Percentiles rank a stretch among this genome's conserved stretches.
These are phyloP conservation scores for Sisymbrium irio DNA, from an alignment of 345 rosid species.

Conservation along the genomic window DNA sequence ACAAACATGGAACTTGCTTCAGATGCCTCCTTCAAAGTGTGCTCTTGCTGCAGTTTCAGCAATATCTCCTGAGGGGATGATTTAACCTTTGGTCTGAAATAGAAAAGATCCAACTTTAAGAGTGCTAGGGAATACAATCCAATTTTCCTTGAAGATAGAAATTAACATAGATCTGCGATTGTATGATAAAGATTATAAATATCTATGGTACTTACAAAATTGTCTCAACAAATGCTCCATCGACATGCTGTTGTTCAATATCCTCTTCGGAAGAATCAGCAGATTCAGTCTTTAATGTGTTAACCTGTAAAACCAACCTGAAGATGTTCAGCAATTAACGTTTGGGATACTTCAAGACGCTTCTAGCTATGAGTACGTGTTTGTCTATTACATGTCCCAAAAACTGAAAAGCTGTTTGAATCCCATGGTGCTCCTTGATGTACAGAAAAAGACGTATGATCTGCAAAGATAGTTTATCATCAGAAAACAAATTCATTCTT, in stretches of 20 bases:
- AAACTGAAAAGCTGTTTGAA: conserved; percentile 78
- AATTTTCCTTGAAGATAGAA: conserved; percentile 11
- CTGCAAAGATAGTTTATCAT: conserved; percentile 49
- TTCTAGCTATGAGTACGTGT: conserved; percentile 13
- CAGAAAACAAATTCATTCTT: neutral
- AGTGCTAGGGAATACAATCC: conserved; percentile 13
- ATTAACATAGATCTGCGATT: neutral
- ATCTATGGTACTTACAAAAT: conserved; percentile 54
- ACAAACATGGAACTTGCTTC: conserved; percentile 80
- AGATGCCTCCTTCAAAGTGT: conserved; percentile 51
- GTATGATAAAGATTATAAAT: conserved; percentile 3
- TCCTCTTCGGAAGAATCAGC: conserved; percentile 56
- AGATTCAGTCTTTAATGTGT: conserved; percentile 61
- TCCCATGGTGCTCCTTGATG: conserved; percentile 82
- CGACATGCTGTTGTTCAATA: conserved; percentile 80
- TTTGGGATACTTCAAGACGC: conserved; percentile 12
- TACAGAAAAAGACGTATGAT: conserved; percentile 80
- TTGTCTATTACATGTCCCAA: conserved; percentile 65
- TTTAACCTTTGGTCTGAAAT: conserved; percentile 68
- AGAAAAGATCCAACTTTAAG: conserved; percentile 24
- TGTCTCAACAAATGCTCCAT: conserved; percentile 90
- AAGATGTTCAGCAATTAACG: conserved; percentile 15
- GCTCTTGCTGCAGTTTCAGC: conserved; percentile 80
- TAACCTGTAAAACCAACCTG: conserved; percentile 49
- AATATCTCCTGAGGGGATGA: conserved; percentile 80